A percentile compares a stretch with the other conserved stretches of the same genome.
phyloP scores from a whole-genome alignment of 169 alveolate genomes.

The Eimeria sp. region DNA sequence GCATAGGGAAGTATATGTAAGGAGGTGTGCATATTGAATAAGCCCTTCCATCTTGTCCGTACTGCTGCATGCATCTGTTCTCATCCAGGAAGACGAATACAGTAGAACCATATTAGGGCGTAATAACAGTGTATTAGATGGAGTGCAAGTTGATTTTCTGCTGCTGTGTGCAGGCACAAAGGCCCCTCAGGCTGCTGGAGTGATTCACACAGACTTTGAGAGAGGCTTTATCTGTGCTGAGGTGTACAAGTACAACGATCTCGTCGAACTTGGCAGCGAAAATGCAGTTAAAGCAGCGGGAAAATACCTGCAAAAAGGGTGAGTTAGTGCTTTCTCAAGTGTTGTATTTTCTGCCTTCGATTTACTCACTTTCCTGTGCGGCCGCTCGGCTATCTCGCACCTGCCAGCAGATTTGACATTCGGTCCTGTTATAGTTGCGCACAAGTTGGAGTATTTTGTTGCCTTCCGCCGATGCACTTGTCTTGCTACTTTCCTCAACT shows the following conservation, averaged over 20 bases:
- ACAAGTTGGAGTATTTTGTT: no score
- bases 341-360: no score
- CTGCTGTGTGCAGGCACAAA: constrained; percentile 66
- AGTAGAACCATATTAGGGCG: no score
- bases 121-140: no score
- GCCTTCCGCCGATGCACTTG: not conserved
- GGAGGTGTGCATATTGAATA: no score
- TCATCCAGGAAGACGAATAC: no score
- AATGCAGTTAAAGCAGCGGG: constrained; percentile 95
- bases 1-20: no score
- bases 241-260: constrained; percentile 94
- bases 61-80: not conserved
- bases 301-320: constrained; percentile 90
- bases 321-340: not conserved
- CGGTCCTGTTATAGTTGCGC: no score
- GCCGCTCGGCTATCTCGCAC: no score
- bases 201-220: constrained; percentile 97
- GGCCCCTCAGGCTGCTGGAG: constrained; percentile 90
- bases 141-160: not conserved
- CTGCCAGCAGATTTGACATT: no score
- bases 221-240: constrained; percentile 99
- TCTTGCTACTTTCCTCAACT: not conserved
- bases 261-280: constrained; percentile 93
- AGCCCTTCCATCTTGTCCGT: not conserved
- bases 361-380: no score